Percentiles rank a stretch among this genome's conserved stretches.
phyloP scores from a whole-genome alignment of 2,329 filamentous ascomycete genomes.

The Hypocrella siamensis region DNA sequence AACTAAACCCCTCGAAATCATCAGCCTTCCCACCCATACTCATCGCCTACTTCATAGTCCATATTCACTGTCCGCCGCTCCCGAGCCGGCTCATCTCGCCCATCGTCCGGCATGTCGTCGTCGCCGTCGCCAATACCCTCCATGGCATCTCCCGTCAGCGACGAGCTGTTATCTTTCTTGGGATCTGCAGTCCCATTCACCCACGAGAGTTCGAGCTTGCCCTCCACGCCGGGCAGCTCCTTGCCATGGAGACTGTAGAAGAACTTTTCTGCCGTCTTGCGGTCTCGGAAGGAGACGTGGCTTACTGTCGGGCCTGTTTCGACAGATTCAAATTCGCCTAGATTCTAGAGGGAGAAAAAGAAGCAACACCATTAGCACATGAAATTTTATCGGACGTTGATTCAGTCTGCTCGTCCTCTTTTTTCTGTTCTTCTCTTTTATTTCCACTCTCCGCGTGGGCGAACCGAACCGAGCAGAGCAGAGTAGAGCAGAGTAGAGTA shows the following conservation, averaged over 20 bases:
- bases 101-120: slow-evolving; percentile 11
- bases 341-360: slow-evolving; percentile 24
- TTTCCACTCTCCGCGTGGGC: no score
- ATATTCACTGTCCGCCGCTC: slow-evolving; percentile 21
- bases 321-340: slow-evolving; percentile 47
- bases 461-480: no score
- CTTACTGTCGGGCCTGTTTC: slow-evolving; percentile 30
- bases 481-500: background rate
- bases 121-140: slow-evolving; percentile 8
- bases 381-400: no score
- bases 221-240: slow-evolving; percentile 44
- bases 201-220: slow-evolving; percentile 53
- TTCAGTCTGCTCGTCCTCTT: no score
- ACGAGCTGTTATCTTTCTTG: background rate
- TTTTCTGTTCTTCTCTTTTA: no score
- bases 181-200: slow-evolving; percentile 9
- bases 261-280: slow-evolving; percentile 56
- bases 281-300: slow-evolving; percentile 48
- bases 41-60: slow-evolving; percentile 39
- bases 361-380: background rate
- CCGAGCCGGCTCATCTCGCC: slow-evolving; percentile 9
- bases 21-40: slow-evolving; percentile 26
- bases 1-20: background rate
- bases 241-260: slow-evolving; percentile 40
- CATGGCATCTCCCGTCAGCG: slow-evolving; percentile 11